Percentiles rank a stretch among this genome's conserved stretches.
Conservation (phyloP, 2,329 filamentous ascomycete species). For the Monosporascus sp. region DNA sequence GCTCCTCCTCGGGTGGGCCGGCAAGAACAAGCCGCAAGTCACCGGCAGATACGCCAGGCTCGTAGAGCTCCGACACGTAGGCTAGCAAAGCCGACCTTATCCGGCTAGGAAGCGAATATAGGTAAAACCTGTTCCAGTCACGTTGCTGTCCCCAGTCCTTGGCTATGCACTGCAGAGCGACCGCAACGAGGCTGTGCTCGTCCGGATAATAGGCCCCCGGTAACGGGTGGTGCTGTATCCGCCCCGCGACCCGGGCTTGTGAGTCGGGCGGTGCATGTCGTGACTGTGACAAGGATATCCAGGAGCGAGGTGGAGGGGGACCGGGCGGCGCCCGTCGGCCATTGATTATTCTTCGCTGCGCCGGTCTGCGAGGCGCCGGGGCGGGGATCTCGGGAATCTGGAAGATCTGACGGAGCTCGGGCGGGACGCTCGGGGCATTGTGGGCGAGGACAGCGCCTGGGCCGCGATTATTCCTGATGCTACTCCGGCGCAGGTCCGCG, state of each 20-base stretch:
- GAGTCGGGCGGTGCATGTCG: slow-evolving; percentile 20
- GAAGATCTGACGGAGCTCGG: slow-evolving; percentile 53
- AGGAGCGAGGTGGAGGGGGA: slow-evolving; percentile 54
- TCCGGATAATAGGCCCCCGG: slow-evolving; percentile 41
- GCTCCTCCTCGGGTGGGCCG: slow-evolving; percentile 22
- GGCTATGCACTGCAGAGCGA: slow-evolving; percentile 45
- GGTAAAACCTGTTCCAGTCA: slow-evolving; percentile 51
- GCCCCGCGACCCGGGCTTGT: slow-evolving; percentile 5
- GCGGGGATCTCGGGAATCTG: slow-evolving; percentile 53
- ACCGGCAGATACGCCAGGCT: slow-evolving; percentile 41
- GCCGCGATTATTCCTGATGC: slow-evolving; percentile 23
- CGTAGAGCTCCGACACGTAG: slow-evolving; percentile 40
- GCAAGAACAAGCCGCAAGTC: slow-evolving; percentile 40
- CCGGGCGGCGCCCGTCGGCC: slow-evolving; percentile 52
- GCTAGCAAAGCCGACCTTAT: slow-evolving; percentile 47
- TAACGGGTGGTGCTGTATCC: slow-evolving; percentile 27
- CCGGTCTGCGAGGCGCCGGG: slow-evolving; percentile 41
- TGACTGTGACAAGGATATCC: slow-evolving; percentile 36
- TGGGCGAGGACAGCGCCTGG: slow-evolving; percentile 25
- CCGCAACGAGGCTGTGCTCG: slow-evolving; percentile 45
- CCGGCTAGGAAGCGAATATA: slow-evolving; percentile 50
- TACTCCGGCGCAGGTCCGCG: slow-evolving; percentile 47
- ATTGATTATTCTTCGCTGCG: slow-evolving; percentile 37
- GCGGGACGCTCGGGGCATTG: slow-evolving; percentile 49
- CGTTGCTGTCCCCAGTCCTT: slow-evolving; percentile 50